Percentiles rank a stretch among this genome's conserved stretches.
Conservation (phyloP, 2,329 filamentous ascomycete genomes). For the Aureobasidium sp. region DNA sequence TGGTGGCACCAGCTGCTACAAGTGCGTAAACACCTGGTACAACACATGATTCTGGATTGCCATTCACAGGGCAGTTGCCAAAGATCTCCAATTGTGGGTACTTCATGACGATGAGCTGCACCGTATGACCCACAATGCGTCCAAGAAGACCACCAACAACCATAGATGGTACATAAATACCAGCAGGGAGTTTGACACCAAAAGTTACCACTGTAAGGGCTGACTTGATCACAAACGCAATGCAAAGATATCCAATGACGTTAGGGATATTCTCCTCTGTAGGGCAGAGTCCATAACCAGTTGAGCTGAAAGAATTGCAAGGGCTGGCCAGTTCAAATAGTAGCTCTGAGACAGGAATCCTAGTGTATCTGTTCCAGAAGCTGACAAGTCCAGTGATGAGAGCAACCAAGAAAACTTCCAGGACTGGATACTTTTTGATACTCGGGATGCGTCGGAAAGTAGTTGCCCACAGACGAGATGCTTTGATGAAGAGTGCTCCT, state of each 20-base stretch:
- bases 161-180: conserved; percentile 98
- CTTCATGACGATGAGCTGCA: conserved; percentile 71
- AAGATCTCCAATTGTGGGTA: conserved; percentile 68
- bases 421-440: conserved; percentile 74
- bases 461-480: conserved; percentile 79
- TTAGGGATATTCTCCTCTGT: conserved; percentile 65
- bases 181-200: conserved; percentile 91
- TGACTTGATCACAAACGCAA: conserved; percentile 84
- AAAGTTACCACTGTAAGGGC: conserved; percentile 85
- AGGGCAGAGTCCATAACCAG: conserved; percentile 73
- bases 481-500: conserved; percentile 94
- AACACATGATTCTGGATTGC: conserved; percentile 70
- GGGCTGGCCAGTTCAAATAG: conserved; percentile 85
- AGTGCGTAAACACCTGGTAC: conserved; percentile 96
- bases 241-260: conserved; percentile 61
- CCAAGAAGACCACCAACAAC: conserved; percentile 91
- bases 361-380: conserved; percentile 91
- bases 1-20: conserved; percentile 88
- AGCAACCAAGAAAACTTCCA: conserved; percentile 85
- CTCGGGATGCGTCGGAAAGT: conserved; percentile 71
- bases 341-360: conserved; percentile 80
- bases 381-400: conserved; percentile 73
- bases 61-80: conserved; percentile 59
- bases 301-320: conserved; percentile 61
- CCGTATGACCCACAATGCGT: conserved; percentile 73